phyloP scores from a whole-genome alignment of 176 grass and related monocot species.

The Poa pratensis region DNA sequence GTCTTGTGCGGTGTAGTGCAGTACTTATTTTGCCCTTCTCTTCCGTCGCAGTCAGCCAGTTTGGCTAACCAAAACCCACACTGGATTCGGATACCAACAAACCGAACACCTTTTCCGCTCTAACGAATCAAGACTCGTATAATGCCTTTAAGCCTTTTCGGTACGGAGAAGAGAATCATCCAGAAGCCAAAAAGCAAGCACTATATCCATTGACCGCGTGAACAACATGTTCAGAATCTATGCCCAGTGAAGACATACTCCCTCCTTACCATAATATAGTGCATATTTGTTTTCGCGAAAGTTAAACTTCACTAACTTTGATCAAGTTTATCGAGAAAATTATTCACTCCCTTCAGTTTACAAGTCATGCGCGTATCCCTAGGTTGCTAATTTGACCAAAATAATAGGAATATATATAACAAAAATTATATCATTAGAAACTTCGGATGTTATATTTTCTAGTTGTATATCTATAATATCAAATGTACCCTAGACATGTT shows the following conservation, averaged over 20 bases:
- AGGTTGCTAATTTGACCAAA: too few relatives aligned
- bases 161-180: neutral
- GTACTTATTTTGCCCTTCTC: conserved; percentile 22
- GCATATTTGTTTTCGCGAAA: too few relatives aligned
- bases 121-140: conserved; percentile 45
- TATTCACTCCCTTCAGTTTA: too few relatives aligned
- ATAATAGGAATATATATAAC: too few relatives aligned
- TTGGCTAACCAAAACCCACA: conserved; percentile 22
- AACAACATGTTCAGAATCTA: conserved; percentile 40
- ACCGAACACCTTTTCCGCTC: conserved; percentile 29
- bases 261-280: too few relatives aligned
- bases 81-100: conserved; percentile 31
- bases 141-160: neutral
- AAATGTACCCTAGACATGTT: too few relatives aligned
- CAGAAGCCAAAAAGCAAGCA: conserved; percentile 48
- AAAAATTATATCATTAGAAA: too few relatives aligned
- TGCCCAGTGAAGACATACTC: neutral
- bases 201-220: conserved; percentile 27
- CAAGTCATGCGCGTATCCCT: too few relatives aligned
- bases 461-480: too few relatives aligned
- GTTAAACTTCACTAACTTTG: too few relatives aligned
- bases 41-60: conserved; percentile 13
- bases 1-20: neutral
- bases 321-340: too few relatives aligned
- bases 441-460: too few relatives aligned